These are phyloP conservation scores for Amphicarpaea edgeworthii DNA, from an alignment of 306 rosid genomes.

Conservation along the genomic window DNA sequence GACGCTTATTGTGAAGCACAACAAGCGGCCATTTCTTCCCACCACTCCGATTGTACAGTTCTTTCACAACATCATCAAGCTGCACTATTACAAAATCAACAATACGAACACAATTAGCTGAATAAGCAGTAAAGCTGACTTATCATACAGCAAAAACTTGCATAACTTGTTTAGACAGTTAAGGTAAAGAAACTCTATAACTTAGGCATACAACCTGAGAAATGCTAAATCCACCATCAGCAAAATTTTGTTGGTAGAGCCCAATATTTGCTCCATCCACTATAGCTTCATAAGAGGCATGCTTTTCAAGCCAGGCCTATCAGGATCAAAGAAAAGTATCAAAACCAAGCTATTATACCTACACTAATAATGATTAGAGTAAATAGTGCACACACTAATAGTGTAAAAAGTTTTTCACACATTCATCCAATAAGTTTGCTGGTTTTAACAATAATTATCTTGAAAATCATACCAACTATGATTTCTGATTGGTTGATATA, in stretches of 20 bases:
- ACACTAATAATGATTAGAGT: neutral
- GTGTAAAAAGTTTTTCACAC: neutral
- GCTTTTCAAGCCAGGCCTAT: slow-evolving; percentile 77
- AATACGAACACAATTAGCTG: slow-evolving; percentile 49
- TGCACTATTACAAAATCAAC: slow-evolving; percentile 55
- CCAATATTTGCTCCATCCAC: slow-evolving; percentile 96
- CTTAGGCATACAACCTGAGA: slow-evolving; percentile 70
- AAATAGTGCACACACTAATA: neutral
- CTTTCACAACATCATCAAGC: slow-evolving; percentile 86
- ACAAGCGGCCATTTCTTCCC: slow-evolving; percentile 85
- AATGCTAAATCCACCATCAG: slow-evolving; percentile 86
- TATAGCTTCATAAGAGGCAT: slow-evolving; percentile 67
- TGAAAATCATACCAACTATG: neutral
- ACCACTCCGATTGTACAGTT: slow-evolving; percentile 62
- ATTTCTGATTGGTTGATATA: neutral
- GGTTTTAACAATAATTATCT: neutral
- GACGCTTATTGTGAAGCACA: slow-evolving; percentile 80
- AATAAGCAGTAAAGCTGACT: slow-evolving; percentile 10
- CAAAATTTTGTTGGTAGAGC: slow-evolving; percentile 94
- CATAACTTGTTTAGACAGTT: slow-evolving; percentile 1
- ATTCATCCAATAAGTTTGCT: neutral
- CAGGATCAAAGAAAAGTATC: neutral
- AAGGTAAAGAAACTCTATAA: neutral
- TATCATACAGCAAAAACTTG: neutral
- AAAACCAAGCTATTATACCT: slow-evolving; percentile 21